A percentile compares a stretch with the other conserved stretches of the same genome.
phyloP scores from a whole-genome alignment of 2,329 filamentous ascomycete genomes.

The Paecilomyces formosus region DNA sequence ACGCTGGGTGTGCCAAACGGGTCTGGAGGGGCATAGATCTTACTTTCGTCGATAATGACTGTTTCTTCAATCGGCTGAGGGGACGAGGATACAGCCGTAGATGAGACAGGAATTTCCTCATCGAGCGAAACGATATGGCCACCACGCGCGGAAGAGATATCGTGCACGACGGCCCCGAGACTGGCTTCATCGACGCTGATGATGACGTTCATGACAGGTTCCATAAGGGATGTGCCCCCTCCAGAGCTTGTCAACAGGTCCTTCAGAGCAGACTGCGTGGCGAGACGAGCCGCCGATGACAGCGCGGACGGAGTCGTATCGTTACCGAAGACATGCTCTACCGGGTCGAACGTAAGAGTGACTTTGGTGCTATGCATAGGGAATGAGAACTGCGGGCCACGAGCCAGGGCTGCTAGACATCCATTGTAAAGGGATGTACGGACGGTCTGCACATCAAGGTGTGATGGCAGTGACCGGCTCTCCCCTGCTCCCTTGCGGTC shows the following conservation, averaged over 20 bases:
- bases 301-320: conserved; percentile 60
- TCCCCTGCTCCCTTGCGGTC: conserved; percentile 33
- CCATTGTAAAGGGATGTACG: conserved; percentile 63
- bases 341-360: conserved; percentile 60
- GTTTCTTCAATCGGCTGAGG: conserved; percentile 20
- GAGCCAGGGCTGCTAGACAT: conserved; percentile 71
- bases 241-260: conserved; percentile 41
- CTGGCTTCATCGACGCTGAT: conserved; percentile 78
- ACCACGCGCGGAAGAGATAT: conserved; percentile 66
- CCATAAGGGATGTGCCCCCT: conserved; percentile 61
- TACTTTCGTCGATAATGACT: conserved; percentile 56
- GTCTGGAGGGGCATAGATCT: conserved; percentile 82
- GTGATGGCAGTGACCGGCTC: conserved; percentile 45
- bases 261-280: conserved; percentile 62
- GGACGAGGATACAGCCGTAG: conserved; percentile 16
- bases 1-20: conserved; percentile 51
- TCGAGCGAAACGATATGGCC: conserved; percentile 67
- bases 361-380: conserved; percentile 72
- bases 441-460: conserved; percentile 44
- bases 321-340: conserved; percentile 55
- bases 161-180: conserved; percentile 75
- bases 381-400: conserved; percentile 73
- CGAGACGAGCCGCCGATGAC: conserved; percentile 60
- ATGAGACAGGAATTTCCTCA: conserved; percentile 32
- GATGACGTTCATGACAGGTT: conserved; percentile 86